Conservation (phyloP, 768 basidiomycete species). For the Phanerochaete carnosa region DNA sequence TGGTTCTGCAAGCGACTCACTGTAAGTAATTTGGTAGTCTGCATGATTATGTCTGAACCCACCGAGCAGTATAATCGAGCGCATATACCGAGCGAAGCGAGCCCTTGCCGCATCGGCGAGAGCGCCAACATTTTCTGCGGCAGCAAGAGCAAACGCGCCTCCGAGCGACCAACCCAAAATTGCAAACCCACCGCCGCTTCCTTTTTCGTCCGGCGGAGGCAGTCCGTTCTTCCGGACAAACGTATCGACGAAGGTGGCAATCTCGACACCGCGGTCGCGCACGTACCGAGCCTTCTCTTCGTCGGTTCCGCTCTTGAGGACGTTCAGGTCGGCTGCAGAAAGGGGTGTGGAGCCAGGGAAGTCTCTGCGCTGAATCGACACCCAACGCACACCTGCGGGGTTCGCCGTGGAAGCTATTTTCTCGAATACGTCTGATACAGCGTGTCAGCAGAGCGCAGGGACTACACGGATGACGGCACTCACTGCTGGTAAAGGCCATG, state of each 20-base stretch:
- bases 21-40: too few relatives aligned
- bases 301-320: not conserved
- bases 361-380: constrained; percentile 22
- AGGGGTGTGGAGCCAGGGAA: constrained; percentile 21
- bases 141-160: not conserved
- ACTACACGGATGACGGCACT: not conserved
- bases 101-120: not conserved
- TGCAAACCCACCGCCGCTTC: not conserved
- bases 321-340: constrained; percentile 10
- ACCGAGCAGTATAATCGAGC: constrained; percentile 6
- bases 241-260: not conserved
- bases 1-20: constrained; percentile 21
- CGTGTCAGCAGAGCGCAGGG: not conserved
- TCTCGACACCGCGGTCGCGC: not conserved
- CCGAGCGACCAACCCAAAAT: not conserved
- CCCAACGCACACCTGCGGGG: constrained; percentile 16
- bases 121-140: not conserved
- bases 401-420: constrained; percentile 6
- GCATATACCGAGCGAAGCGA: not conserved
- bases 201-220: not conserved
- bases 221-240: not conserved
- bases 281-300: not conserved
- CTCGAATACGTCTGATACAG: constrained; percentile 13
- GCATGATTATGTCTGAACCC: not conserved
- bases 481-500: not conserved